These are phyloP conservation scores for Dichotomopilus funicola DNA, from an alignment of 2,329 filamentous ascomycete genomes.

Conservation along the genomic window DNA sequence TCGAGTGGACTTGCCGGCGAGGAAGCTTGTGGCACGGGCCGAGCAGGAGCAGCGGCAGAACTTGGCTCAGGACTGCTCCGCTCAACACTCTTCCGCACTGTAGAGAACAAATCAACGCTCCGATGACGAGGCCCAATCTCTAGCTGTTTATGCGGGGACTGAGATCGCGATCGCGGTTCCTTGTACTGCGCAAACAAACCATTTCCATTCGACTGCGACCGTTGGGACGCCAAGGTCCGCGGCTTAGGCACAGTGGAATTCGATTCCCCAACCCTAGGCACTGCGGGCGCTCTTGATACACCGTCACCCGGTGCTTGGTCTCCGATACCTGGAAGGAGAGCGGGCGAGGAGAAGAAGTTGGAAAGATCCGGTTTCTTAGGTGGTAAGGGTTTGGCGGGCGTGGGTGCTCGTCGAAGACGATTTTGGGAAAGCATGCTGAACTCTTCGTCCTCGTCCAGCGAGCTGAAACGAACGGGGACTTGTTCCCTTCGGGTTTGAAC, in stretches of 20 bases:
- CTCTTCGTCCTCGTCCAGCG: slow-evolving; percentile 13
- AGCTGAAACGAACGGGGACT: background rate
- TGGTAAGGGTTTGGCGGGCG: slow-evolving; percentile 18
- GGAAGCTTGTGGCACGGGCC: slow-evolving; percentile 2
- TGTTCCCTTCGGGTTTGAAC: slow-evolving; percentile 23
- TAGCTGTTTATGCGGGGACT: slow-evolving; percentile 7
- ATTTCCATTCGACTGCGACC: slow-evolving; percentile 1
- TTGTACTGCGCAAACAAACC: slow-evolving; percentile 11
- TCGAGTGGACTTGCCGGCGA: background rate
- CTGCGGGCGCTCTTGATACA: slow-evolving; percentile 9
- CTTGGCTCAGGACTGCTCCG: background rate
- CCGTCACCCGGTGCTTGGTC: slow-evolving; percentile 9
- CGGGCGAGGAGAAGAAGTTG: slow-evolving; percentile 53
- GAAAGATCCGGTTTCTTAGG: slow-evolving; percentile 41
- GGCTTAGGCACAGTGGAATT: background rate
- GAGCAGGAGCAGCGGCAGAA: slow-evolving; percentile 12
- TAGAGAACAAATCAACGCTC: slow-evolving; percentile 26
- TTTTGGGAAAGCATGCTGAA: slow-evolving; percentile 33
- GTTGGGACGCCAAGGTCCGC: background rate
- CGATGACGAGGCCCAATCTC: slow-evolving; percentile 7
- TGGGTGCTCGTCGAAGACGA: slow-evolving; percentile 8
- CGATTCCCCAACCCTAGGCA: slow-evolving; percentile 1
- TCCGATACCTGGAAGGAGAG: slow-evolving; percentile 31
- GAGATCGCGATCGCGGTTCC: background rate
- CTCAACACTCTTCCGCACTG: slow-evolving; percentile 18